Percentiles rank a stretch among this genome's conserved stretches.
phyloP scores from a whole-genome alignment of 2,329 filamentous ascomycete genomes.

The Orbilia quercus region DNA sequence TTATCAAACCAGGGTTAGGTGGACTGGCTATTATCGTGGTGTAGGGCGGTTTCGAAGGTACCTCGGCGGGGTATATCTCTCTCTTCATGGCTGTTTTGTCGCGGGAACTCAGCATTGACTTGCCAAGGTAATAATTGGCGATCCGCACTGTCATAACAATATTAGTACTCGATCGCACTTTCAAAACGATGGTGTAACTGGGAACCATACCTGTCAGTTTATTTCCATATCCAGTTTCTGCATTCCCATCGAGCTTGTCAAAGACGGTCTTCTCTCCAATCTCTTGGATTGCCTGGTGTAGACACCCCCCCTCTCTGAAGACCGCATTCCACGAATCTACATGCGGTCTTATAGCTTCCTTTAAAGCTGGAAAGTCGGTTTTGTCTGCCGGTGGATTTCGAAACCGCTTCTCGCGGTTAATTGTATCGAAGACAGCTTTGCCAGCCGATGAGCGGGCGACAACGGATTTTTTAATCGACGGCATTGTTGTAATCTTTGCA shows the following conservation, averaged over 20 bases:
- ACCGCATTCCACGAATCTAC: slow-evolving; percentile 95
- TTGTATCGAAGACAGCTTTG: slow-evolving; percentile 73
- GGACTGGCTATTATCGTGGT: not conserved
- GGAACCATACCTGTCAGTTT: slow-evolving; percentile 69
- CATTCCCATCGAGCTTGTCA: slow-evolving; percentile 78
- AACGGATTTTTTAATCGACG: slow-evolving; percentile 50
- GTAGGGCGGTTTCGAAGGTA: slow-evolving; percentile 15
- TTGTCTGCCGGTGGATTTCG: slow-evolving; percentile 86
- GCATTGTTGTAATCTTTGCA: slow-evolving; percentile 33
- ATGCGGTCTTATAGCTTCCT: slow-evolving; percentile 87
- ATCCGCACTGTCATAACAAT: slow-evolving; percentile 70
- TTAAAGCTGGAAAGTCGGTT: slow-evolving; percentile 86
- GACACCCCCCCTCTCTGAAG: slow-evolving; percentile 77
- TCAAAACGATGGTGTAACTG: not conserved
- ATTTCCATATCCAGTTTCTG: slow-evolving; percentile 72
- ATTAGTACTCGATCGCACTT: not conserved
- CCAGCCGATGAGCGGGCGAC: slow-evolving; percentile 54
- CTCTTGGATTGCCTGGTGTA: slow-evolving; percentile 82
- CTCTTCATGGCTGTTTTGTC: slow-evolving; percentile 74
- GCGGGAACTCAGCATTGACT: slow-evolving; percentile 66
- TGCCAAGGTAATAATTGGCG: slow-evolving; percentile 84
- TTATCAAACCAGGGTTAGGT: not conserved
- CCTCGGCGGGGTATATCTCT: slow-evolving; percentile 86
- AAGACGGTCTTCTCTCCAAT: slow-evolving; percentile 90
- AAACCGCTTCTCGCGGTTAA: slow-evolving; percentile 88